phyloP scores from a whole-genome alignment of 352 stramenopile genomes.

The Pythium aphanidermatum region DNA sequence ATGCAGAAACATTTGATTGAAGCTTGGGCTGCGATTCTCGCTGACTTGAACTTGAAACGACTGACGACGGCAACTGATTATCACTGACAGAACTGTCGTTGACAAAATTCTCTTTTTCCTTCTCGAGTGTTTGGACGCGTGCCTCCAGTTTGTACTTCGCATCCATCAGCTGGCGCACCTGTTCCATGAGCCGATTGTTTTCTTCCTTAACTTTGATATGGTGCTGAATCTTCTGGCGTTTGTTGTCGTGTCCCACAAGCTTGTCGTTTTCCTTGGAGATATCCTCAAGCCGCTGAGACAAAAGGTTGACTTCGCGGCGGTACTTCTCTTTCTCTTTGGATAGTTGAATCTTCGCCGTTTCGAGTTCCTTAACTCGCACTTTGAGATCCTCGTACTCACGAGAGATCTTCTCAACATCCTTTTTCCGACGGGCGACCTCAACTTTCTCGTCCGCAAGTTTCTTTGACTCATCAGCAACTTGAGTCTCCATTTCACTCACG shows the following conservation, averaged over 20 bases:
- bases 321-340: constrained; percentile 53
- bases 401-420: constrained; percentile 16
- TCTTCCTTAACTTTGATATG: constrained; percentile 79
- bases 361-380: constrained; percentile 7
- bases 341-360: constrained; percentile 31
- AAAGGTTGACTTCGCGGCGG: constrained; percentile 18
- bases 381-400: constrained; percentile 12
- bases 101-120: constrained; percentile 70
- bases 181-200: constrained; percentile 67
- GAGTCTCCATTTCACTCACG: constrained; percentile 12
- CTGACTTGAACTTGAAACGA: constrained; percentile 3
- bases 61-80: constrained; percentile 6
- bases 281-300: constrained; percentile 26
- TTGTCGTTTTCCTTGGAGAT: constrained; percentile 56
- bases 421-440: constrained; percentile 3
- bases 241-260: constrained; percentile 74
- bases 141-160: constrained; percentile 54
- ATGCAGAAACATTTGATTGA: neutral
- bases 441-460: constrained; percentile 15
- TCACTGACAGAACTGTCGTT: constrained; percentile 13
- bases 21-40: neutral
- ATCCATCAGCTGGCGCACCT: constrained; percentile 61
- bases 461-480: constrained; percentile 17
- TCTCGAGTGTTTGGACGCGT: constrained; percentile 43
- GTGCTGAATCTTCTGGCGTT: constrained; percentile 78